Evolutionary conservation across 1,139 yeast species (phyloP).

Genomic region (Blastobotrys capitulatus): DNA sequence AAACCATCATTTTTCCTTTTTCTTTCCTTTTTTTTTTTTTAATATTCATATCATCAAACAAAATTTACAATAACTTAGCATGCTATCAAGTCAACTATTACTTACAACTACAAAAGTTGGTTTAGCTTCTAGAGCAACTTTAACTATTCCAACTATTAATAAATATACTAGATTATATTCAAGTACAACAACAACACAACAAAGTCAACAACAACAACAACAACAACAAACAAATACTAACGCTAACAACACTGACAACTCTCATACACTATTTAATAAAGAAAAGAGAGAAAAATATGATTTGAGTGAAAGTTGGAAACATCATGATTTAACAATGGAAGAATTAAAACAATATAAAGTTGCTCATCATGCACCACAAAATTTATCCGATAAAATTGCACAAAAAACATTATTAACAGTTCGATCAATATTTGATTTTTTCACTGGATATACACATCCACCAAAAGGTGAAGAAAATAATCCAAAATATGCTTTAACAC

Average conservation of each 20-base stretch:
- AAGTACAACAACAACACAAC: too few species aligned
- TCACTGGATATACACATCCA: constrained; percentile 62
- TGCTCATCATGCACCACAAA: constrained; percentile 50
- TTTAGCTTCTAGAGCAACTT: too few species aligned
- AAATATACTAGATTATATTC: too few species aligned
- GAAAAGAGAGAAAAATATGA: constrained; percentile 10
- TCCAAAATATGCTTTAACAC: constrained; percentile 54
- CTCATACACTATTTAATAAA: neutral
- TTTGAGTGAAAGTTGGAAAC: constrained; percentile 42
- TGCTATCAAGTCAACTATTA: too few species aligned
- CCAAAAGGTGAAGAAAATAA: constrained; percentile 37
- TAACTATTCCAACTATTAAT: too few species aligned
- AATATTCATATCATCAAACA: too few species aligned
- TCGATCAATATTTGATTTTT: constrained; percentile 51
- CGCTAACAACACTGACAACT: neutral
- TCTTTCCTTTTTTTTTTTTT: too few species aligned
- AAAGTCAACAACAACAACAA: too few species aligned
- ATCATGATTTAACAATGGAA: constrained; percentile 44
- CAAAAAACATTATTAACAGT: constrained; percentile 41
- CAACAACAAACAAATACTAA: too few species aligned
- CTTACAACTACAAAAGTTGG: too few species aligned
- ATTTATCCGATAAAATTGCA: constrained; percentile 50
- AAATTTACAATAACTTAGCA: too few species aligned
- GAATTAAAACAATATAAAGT: constrained; percentile 46
- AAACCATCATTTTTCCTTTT: too few species aligned